Evolutionary conservation across 169 alveolate genomes (phyloP), one percentile per base, ranked within the genome.

Genomic region (Plasmodium gonderi): DNA sequence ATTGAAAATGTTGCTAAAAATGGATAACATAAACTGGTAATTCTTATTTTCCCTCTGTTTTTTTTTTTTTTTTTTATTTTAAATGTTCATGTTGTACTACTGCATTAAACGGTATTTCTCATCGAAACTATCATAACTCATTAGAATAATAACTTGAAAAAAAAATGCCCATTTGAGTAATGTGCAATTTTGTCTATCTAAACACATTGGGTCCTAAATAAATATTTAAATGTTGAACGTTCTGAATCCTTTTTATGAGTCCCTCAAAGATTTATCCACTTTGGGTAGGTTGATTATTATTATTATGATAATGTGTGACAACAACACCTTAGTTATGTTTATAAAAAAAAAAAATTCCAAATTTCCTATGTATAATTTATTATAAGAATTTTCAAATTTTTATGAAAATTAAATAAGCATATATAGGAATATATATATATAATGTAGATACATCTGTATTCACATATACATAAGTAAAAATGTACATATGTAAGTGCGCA

Each of bases 381-480:
- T 44, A 47, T 47, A 26, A 47, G 9, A 9, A 77, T 77, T 77
- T 77, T 42, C 85, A 77, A 45, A 77, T 77, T 77, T 77, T 77
- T 77, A 47, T 47, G 85, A 77, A 77, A 23, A 47, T 17, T 45
- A 38, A 17, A 77, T 26, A 26, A 23, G 14, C 31, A 77, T 47
- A 20, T 77, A 33, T 77, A 75, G 72, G 72, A 29, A 60, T 12
- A 47, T 47, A 20, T 47, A 23, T 60, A 9, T 60, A 17, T 47
- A 75, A 12, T 31, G 45, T 44, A 75, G 33, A n/a, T 23, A 45
- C 81, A 75, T 40, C 54, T 31, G 29, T 75, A 40, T 8, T 23
- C 51, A 75, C 81, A 40, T 44, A 47, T 33, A 69, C 60, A 69
- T 69, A 7, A n/a, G n/a, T 20, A 36, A 31, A 4, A n/a, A 74